phyloP scores from a whole-genome alignment of 768 basidiomycete species.

The Trametes cubensis region DNA sequence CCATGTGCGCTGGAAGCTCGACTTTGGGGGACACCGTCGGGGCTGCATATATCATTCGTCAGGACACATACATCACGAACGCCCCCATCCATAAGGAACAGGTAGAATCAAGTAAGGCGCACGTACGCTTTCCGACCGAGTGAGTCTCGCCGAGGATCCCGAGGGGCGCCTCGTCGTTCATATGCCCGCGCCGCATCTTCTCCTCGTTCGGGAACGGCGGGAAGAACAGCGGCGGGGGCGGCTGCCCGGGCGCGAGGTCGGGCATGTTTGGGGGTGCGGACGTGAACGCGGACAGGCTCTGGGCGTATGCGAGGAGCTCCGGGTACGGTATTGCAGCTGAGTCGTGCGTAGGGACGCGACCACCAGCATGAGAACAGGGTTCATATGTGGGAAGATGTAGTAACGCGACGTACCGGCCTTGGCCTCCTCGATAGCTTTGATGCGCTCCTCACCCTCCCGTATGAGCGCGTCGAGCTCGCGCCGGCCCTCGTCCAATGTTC shows the following conservation, averaged over 20 bases:
- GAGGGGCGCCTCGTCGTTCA: slow-evolving; percentile 80
- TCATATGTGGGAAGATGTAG: not conserved
- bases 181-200: slow-evolving; percentile 81
- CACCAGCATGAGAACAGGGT: not conserved
- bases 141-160: slow-evolving; percentile 81
- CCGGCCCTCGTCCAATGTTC: slow-evolving; percentile 65
- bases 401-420: slow-evolving; percentile 57
- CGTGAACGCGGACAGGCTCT: slow-evolving; percentile 82
- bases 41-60: slow-evolving; percentile 42
- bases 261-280: slow-evolving; percentile 90
- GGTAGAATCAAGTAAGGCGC: not conserved
- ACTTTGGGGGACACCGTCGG: slow-evolving; percentile 64
- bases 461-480: slow-evolving; percentile 70
- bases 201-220: slow-evolving; percentile 92
- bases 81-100: too few species aligned
- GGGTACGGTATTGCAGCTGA: slow-evolving; percentile 80
- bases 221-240: slow-evolving; percentile 80
- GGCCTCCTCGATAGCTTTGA: slow-evolving; percentile 70
- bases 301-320: slow-evolving; percentile 81
- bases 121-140: slow-evolving; percentile 74
- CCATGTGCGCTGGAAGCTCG: slow-evolving; percentile 52
- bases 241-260: slow-evolving; percentile 70
- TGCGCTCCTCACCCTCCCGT: slow-evolving; percentile 72
- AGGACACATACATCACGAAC: slow-evolving; percentile 1
- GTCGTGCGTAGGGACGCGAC: not conserved